Base-by-base conservation (phyloP, 106 monocot genomes). In the Narthecium ossifragum region DNA sequence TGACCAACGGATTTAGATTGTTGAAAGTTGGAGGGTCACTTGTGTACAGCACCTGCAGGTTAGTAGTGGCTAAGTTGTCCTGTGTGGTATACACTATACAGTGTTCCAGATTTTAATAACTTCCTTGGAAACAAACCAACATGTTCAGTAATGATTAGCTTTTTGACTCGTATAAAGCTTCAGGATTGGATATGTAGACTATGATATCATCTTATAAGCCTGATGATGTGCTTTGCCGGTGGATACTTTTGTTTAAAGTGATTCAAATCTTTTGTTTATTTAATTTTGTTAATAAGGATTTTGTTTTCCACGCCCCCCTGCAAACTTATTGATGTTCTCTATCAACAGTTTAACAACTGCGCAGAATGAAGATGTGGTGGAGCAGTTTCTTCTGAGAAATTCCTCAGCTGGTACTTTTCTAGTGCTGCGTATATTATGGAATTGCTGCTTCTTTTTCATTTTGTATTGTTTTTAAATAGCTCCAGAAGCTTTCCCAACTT, bases 21-120 rank as follows among this genome's bases (percentile, higher is more conserved):
- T 61, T 99, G 31, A 99, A 74, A 75, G 59, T 51, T 65, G 91
- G 87, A 26, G 98, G 91, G 22, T 79, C 76, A 29, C 84, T 99
- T 39, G 84, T 99, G 5, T 91, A 99, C 65, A 91, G 91, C 58
- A 91, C 98, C 17, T 99, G 98, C 55, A 99, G 98, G 98, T 87
- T 31, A 59, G 70, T 70, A 38, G 9, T 22, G 8, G 4, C 23
- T 49, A 24, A 22, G 9, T 24, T 22, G 18, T 49, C 2, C 18
- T 49, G 1, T 49, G 3, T 18, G 14, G 14, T 15, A 9, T 15
- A 13, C 43, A 43, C 18, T 13, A 11, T 11, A 43, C 4, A 43
- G 12, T 43, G 4, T 43, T 13, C 2, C 43, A 2, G 43, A 6
- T 17, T 13, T 43, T 6, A 4, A 17, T 43, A 11, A 43, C 4